A percentile compares a stretch with the other conserved stretches of the same genome.
These are phyloP conservation scores for Solanum hybrid DNA, from an alignment of 305 asterid genomes.

Conservation along the genomic window DNA sequence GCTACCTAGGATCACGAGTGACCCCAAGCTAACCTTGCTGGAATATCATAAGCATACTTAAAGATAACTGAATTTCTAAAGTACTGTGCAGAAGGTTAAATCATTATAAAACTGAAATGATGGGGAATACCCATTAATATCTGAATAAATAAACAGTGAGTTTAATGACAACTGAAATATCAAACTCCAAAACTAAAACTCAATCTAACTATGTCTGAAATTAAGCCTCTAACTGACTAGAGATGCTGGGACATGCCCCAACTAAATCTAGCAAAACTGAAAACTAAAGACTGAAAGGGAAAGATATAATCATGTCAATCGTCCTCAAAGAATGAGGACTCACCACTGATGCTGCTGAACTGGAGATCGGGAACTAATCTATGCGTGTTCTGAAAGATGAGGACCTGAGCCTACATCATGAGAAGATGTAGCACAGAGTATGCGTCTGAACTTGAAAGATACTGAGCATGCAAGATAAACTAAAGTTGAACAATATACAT, in stretches of 20 bases:
- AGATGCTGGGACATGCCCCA: neutral
- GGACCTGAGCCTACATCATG: neutral
- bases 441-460: neutral
- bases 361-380: neutral
- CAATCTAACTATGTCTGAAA: neutral
- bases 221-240: neutral
- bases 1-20: neutral
- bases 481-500: neutral
- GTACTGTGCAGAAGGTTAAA: neutral
- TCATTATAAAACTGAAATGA: too few species aligned
- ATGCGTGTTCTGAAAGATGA: neutral
- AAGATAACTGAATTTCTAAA: neutral
- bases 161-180: neutral
- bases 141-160: too few species aligned
- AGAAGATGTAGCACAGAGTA: neutral
- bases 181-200: too few species aligned
- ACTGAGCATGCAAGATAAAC: neutral
- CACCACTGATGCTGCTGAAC: neutral
- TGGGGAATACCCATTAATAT: neutral
- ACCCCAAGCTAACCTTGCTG: neutral
- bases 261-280: neutral
- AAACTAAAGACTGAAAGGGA: neutral
- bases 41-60: neutral
- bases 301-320: too few species aligned
- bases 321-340: neutral